These are phyloP conservation scores for Colletotrichum karsti DNA, from an alignment of 2,329 filamentous ascomycete genomes.

Conservation along the genomic window DNA sequence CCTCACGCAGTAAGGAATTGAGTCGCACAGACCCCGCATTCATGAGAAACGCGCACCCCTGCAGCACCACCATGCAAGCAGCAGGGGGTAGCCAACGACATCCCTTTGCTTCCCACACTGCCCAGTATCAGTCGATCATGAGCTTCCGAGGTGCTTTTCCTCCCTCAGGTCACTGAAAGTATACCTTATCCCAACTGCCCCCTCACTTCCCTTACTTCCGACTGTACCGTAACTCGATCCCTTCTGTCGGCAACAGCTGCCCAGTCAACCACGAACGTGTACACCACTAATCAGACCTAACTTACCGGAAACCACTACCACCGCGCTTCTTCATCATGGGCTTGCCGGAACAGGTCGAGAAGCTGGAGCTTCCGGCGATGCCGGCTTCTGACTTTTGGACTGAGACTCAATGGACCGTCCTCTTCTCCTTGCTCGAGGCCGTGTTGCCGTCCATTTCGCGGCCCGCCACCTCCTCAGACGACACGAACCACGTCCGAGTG, in stretches of 20 bases:
- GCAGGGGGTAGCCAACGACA: conserved; percentile 19
- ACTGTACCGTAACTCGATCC: neutral
- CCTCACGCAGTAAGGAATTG: too few relatives aligned
- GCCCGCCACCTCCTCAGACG: conserved; percentile 47
- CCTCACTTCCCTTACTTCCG: neutral
- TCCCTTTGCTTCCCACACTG: neutral
- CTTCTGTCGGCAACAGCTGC: neutral
- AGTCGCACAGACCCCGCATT: conserved; percentile 26
- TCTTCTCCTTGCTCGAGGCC: conserved; percentile 65
- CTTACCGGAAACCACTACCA: neutral
- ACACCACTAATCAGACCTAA: neutral
- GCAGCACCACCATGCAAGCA: conserved; percentile 20
- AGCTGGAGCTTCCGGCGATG: conserved; percentile 23
- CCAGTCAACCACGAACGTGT: too few relatives aligned
- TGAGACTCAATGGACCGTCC: conserved; percentile 60
- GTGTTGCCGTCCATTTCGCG: conserved; percentile 66
- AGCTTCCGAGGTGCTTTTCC: conserved; percentile 26
- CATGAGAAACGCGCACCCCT: conserved; percentile 21
- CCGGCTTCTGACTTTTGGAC: conserved; percentile 48
- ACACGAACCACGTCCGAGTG: conserved; percentile 52
- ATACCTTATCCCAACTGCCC: conserved; percentile 18
- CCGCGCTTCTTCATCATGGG: conserved; percentile 1
- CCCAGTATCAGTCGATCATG: conserved; percentile 24
- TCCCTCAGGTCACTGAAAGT: neutral
- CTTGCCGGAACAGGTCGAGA: neutral